Percentiles rank a stretch among this genome's conserved stretches.
phyloP scores from a whole-genome alignment of 73 alveolate species.

The Uronychia setigera region DNA sequence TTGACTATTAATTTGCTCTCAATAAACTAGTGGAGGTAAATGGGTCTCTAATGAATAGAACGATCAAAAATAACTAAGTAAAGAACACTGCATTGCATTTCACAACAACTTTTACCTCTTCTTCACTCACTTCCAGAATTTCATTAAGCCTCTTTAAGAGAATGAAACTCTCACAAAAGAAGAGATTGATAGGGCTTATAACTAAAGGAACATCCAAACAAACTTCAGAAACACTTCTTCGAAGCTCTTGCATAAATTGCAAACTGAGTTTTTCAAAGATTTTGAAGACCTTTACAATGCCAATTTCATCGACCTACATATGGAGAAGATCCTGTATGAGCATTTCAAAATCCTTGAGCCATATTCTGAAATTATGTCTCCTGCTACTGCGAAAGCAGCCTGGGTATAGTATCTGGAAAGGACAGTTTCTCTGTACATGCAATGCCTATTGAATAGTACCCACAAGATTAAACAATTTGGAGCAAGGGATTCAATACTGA shows the following conservation, averaged over 20 bases:
- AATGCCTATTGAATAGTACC: slow-evolving; percentile 61
- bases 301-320: slow-evolving; percentile 48
- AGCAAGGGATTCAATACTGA: not conserved
- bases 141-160: slow-evolving; percentile 1
- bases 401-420: slow-evolving; percentile 47
- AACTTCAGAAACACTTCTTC: slow-evolving; percentile 7
- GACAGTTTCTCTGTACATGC: slow-evolving; percentile 51
- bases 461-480: slow-evolving; percentile 31
- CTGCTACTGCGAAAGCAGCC: slow-evolving; percentile 38
- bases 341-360: slow-evolving; percentile 44
- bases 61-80: not conserved
- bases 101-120: slow-evolving; percentile 60
- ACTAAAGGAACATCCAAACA: slow-evolving; percentile 7
- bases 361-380: slow-evolving; percentile 45
- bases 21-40: slow-evolving; percentile 8
- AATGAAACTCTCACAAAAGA: slow-evolving; percentile 3
- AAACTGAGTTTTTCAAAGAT: not conserved
- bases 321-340: slow-evolving; percentile 51
- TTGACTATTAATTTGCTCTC: slow-evolving; percentile 53
- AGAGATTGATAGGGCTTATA: slow-evolving; percentile 28
- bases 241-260: slow-evolving; percentile 2
- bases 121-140: slow-evolving; percentile 44
- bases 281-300: slow-evolving; percentile 12
- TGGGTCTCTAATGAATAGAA: not conserved
- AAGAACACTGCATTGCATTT: slow-evolving; percentile 34